phyloP scores from a whole-genome alignment of 441 rosid species.

The Lepidium campestre region DNA sequence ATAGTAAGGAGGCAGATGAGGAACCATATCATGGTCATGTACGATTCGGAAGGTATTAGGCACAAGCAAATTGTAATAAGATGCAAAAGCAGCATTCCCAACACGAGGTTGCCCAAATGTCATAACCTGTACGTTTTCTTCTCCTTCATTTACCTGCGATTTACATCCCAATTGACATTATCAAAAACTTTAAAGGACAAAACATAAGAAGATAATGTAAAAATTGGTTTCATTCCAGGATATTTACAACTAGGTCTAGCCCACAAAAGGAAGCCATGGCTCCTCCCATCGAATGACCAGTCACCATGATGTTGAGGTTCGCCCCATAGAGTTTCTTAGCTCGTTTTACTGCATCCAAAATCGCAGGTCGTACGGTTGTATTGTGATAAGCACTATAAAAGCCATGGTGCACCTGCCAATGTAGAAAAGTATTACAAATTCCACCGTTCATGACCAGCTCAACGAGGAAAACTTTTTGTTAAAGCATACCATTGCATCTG shows the following conservation, averaged over 20 bases:
- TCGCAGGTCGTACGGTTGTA: constrained; percentile 67
- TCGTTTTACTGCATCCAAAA: constrained; percentile 53
- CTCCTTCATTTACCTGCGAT: constrained; percentile 66
- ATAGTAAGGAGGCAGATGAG: constrained; percentile 92
- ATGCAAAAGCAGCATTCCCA: constrained; percentile 83
- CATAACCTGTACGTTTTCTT: constrained; percentile 60
- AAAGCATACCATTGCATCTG: constrained; percentile 71
- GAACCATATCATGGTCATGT: constrained; percentile 80
- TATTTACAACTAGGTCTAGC: constrained; percentile 69
- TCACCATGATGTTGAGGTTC: constrained; percentile 58
- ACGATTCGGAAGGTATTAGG: constrained; percentile 76
- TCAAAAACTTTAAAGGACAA: background rate
- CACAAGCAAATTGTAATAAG: constrained; percentile 59
- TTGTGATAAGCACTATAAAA: constrained; percentile 89
- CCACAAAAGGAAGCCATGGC: constrained; percentile 93
- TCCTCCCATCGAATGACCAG: constrained; percentile 99
- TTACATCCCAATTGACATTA: constrained; percentile 14
- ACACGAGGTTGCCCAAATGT: constrained; percentile 98
- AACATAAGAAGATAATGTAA: background rate
- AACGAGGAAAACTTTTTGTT: background rate
- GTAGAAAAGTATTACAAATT: background rate
- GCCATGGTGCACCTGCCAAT: constrained; percentile 78
- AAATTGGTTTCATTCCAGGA: background rate
- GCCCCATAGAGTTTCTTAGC: constrained; percentile 58
- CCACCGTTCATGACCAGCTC: background rate